Evolutionary conservation across 2,329 filamentous ascomycete genomes (phyloP).

Genomic region (Colletotrichum aenigma): DNA sequence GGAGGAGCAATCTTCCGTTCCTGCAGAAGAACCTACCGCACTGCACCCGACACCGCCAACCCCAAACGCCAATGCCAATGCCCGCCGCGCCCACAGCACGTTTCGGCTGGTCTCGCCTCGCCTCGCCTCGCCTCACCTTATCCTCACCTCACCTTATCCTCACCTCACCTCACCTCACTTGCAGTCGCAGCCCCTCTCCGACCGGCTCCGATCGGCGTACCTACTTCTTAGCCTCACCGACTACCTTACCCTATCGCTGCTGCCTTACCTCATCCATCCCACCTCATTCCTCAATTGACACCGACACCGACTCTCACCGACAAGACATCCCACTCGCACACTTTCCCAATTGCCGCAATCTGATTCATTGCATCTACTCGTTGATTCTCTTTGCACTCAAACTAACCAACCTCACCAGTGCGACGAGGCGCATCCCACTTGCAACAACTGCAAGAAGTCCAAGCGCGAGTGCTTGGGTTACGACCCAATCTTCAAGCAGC

Average conservation of each 20-base stretch:
- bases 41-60: not conserved
- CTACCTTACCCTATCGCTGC: not conserved
- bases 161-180: not conserved
- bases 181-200: not conserved
- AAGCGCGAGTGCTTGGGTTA: conserved; percentile 87
- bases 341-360: not conserved
- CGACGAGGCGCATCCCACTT: conserved; percentile 92
- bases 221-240: not conserved
- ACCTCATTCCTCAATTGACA: not conserved
- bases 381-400: not conserved
- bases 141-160: not conserved
- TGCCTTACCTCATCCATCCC: not conserved
- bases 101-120: not conserved
- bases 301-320: not conserved
- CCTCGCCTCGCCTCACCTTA: not conserved
- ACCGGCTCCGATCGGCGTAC: not conserved
- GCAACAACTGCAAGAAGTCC: conserved; percentile 88
- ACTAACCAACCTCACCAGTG: conserved; percentile 62
- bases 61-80: not conserved
- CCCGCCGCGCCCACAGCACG: not conserved
- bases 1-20: conserved; percentile 18
- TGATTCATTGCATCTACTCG: not conserved
- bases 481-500: conserved; percentile 84
- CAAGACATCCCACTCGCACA: not conserved
- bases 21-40: conserved; percentile 7